Evolutionary conservation across 2,329 filamentous ascomycete species (phyloP), one percentile per base, ranked within the genome.

Genomic region (Neopestalotiopsis clavispora): DNA sequence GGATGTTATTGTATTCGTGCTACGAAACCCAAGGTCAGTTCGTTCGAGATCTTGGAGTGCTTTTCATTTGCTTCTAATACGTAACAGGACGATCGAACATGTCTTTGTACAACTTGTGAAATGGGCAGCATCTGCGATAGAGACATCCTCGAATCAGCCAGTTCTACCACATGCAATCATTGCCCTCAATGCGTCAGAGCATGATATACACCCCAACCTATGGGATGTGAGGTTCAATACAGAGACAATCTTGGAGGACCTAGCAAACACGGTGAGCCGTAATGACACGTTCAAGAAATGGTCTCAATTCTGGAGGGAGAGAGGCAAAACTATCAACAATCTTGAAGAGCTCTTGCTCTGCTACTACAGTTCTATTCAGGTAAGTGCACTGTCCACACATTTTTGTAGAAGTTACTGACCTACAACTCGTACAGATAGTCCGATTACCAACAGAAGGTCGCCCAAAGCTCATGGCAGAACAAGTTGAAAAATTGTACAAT

Each of bases 121-220:
- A 5, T 87, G 84, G 85, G 84, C 83, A 3, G 78, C 78, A 4
- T 80, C 81, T 13, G 80, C 81, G 1, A 73, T 87, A 1, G 84
- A 86, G 63, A 84, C 79, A 38, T 85, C 84, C 0, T 78, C 82
- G 45, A 87, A 87, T 69, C 86, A 87, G 70, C 84, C 84, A 4
- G 78, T 81, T 1, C 75, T 87, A 2, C 84, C 85, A 1, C 83
- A 85, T 71, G 84, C 81, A 9, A 81, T 87, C 66, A 84, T 87
- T 42, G 84, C 80, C 0, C 73, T 87, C 23, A 86, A 86, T 71
- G 79, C 78, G 12, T 73, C 78, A 0, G 77, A 83, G 3, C 69
- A 72, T 64, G 74, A 75, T 42, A 72, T 78, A 4, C 70, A 79
- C 34, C 82, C 28, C 3, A 52, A 34, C 4, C 52, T 62, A 13